Conservation (phyloP, 139 green algal genomes). For the Prasinococcaceae sp. region DNA sequence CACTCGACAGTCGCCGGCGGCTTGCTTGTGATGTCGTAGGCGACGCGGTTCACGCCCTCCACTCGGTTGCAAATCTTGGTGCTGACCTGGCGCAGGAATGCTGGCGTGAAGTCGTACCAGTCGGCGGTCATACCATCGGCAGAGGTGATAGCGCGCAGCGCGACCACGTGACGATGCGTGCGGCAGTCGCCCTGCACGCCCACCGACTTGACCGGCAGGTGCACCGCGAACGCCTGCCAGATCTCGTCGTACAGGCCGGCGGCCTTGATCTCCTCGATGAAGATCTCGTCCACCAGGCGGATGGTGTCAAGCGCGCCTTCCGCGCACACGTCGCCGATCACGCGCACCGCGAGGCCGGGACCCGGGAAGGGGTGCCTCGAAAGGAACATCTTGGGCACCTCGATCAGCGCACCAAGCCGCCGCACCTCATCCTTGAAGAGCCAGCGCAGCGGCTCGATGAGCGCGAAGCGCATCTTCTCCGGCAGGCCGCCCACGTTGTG, state of each 20-base stretch:
- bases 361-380: conserved; percentile 92
- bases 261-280: conserved; percentile 82
- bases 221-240: conserved; percentile 98
- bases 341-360: conserved; percentile 83
- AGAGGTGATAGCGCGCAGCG: conserved; percentile 41
- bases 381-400: conserved; percentile 73
- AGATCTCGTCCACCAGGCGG: conserved; percentile 88
- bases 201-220: conserved; percentile 74
- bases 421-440: conserved; percentile 95
- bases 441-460: conserved; percentile 93
- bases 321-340: conserved; percentile 87
- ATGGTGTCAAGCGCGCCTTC: conserved; percentile 50
- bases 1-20: conserved; percentile 96
- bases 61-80: conserved; percentile 88
- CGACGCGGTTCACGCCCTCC: conserved; percentile 80
- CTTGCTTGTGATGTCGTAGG: conserved; percentile 98
- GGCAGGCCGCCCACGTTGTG: conserved; percentile 98
- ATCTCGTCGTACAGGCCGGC: conserved; percentile 96
- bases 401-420: conserved; percentile 44
- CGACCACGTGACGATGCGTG: conserved; percentile 86
- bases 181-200: conserved; percentile 75
- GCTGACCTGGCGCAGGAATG: conserved; percentile 72
- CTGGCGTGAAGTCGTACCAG: conserved; percentile 88
- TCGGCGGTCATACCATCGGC: conserved; percentile 98
- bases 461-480: conserved; percentile 87